Conservation (phyloP, 2,329 filamentous ascomycete genomes). For the Penicillium janthinellum region DNA sequence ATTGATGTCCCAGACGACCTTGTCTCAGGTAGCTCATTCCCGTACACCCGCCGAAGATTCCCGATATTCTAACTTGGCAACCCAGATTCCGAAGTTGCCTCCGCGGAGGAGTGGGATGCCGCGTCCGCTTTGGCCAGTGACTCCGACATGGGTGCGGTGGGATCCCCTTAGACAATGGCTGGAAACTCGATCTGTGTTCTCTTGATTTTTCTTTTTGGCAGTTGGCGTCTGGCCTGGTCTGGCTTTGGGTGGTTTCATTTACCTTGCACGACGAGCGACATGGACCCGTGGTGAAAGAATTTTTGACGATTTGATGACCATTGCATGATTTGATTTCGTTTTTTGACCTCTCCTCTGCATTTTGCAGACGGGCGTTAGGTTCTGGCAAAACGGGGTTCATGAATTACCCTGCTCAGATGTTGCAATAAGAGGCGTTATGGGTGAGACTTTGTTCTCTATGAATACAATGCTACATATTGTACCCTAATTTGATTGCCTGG, state of each 20-base stretch:
- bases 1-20: slow-evolving; percentile 43
- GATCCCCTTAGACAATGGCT: slow-evolving; percentile 34
- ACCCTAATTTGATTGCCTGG: background rate
- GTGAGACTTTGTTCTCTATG: slow-evolving; percentile 10
- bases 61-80: slow-evolving; percentile 24
- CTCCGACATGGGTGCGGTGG: slow-evolving; percentile 43
- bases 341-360: slow-evolving; percentile 2
- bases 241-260: slow-evolving; percentile 10
- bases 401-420: slow-evolving; percentile 2
- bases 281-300: slow-evolving; percentile 9
- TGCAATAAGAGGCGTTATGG: slow-evolving; percentile 10
- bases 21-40: slow-evolving; percentile 39
- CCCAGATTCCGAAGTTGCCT: slow-evolving; percentile 44
- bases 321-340: slow-evolving; percentile 1
- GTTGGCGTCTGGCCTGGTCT: background rate
- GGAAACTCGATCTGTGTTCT: background rate
- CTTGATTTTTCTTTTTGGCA: background rate
- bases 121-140: slow-evolving; percentile 45
- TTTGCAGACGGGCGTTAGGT: slow-evolving; percentile 3
- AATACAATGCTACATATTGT: background rate
- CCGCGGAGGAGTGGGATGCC: slow-evolving; percentile 47
- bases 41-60: slow-evolving; percentile 21
- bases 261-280: slow-evolving; percentile 13
- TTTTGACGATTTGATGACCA: slow-evolving; percentile 19
- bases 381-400: background rate